Conservation (phyloP, 2,329 filamentous ascomycete species). For the Harringtonia aguacate region DNA sequence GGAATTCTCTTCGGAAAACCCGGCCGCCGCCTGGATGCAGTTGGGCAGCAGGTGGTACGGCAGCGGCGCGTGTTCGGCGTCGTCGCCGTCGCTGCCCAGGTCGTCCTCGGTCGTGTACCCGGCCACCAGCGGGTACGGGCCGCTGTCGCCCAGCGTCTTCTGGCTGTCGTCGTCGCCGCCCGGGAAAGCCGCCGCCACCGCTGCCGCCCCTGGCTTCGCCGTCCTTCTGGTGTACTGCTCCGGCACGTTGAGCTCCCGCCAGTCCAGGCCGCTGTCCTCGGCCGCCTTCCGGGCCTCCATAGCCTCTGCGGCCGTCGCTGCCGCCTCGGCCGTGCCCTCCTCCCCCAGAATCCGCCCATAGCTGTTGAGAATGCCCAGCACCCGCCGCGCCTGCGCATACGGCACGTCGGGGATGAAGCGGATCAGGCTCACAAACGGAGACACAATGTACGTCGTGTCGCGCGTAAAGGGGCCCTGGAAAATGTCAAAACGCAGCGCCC, state of each 20-base stretch:
- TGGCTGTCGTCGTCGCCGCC: slow-evolving; percentile 14
- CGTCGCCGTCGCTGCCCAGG: slow-evolving; percentile 73
- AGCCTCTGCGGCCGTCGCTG: too few relatives aligned
- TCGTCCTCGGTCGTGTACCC: slow-evolving; percentile 91
- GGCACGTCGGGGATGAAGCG: slow-evolving; percentile 71
- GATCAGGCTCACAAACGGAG: slow-evolving; percentile 76
- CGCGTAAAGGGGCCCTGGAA: slow-evolving; percentile 86
- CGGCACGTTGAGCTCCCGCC: slow-evolving; percentile 37
- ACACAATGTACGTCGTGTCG: slow-evolving; percentile 77
- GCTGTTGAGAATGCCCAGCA: slow-evolving; percentile 50
- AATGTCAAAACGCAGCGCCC: slow-evolving; percentile 88
- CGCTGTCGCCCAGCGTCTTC: slow-evolving; percentile 17
- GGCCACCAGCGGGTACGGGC: slow-evolving; percentile 31
- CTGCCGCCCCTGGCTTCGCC: background rate
- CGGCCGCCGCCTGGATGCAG: slow-evolving; percentile 61
- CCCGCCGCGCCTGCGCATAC: slow-evolving; percentile 59
- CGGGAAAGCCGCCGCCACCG: background rate
- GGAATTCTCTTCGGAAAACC: slow-evolving; percentile 36
- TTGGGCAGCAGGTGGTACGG: slow-evolving; percentile 73
- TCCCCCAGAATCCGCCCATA: slow-evolving; percentile 41
- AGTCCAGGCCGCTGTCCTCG: slow-evolving; percentile 20
- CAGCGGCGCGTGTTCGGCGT: slow-evolving; percentile 71
- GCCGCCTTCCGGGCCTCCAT: slow-evolving; percentile 14
- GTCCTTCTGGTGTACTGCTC: slow-evolving; percentile 24
- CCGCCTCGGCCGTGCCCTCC: too few relatives aligned